These are phyloP conservation scores for Syzygium malaccense DNA, from an alignment of 441 rosid species.

Conservation along the genomic window DNA sequence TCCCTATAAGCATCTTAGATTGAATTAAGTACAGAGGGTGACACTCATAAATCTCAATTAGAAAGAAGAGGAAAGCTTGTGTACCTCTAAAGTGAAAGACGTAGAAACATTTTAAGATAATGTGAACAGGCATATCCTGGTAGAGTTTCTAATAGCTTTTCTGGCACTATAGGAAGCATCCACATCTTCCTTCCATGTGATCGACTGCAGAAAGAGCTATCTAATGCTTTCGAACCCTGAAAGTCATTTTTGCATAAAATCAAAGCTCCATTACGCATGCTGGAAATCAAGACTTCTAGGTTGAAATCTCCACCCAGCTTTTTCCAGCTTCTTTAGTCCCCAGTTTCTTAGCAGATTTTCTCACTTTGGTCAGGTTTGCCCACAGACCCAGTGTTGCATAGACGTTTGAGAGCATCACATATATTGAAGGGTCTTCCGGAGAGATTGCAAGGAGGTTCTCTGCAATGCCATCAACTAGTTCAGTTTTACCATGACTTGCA, in stretches of 20 bases:
- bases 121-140: neutral
- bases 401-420: slow-evolving; percentile 56
- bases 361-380: slow-evolving; percentile 45
- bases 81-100: neutral
- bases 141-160: neutral
- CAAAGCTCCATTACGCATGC: neutral
- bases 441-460: slow-evolving; percentile 26
- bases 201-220: neutral
- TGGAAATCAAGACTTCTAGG: neutral
- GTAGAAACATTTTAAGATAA: neutral
- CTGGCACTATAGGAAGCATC: neutral
- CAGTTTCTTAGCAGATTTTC: slow-evolving; percentile 36
- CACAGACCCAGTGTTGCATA: slow-evolving; percentile 62
- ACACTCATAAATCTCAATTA: neutral
- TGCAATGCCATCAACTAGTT: slow-evolving; percentile 28
- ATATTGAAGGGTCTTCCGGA: slow-evolving; percentile 42
- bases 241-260: neutral
- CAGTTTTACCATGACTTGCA: slow-evolving; percentile 38
- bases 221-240: neutral
- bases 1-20: neutral
- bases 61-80: neutral
- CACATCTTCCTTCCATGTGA: neutral
- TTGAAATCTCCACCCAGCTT: slow-evolving; percentile 46
- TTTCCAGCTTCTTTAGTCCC: slow-evolving; percentile 48
- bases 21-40: neutral